A percentile compares a stretch with the other conserved stretches of the same genome.
Conservation (phyloP, 2,329 filamentous ascomycete species). For the Neonectria hederae region DNA sequence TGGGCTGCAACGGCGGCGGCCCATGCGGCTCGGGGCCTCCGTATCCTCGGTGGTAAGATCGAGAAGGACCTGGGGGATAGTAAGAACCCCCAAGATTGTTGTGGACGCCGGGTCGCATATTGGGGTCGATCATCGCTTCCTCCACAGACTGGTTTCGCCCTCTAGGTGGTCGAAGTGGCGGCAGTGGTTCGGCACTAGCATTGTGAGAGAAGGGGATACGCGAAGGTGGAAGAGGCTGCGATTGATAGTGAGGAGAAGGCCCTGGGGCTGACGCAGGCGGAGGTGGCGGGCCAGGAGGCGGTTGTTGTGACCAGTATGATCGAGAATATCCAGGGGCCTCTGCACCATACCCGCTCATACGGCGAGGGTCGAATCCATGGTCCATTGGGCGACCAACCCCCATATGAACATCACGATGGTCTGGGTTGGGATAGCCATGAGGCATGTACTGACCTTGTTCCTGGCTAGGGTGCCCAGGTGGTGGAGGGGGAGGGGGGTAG, state of each 20-base stretch:
- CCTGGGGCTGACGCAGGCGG: slow-evolving; percentile 36
- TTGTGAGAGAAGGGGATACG: slow-evolving; percentile 50
- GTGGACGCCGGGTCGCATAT: slow-evolving; percentile 43
- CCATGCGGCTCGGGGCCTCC: slow-evolving; percentile 43
- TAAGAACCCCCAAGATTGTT: slow-evolving; percentile 40
- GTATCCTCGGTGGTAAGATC: slow-evolving; percentile 47
- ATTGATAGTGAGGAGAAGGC: slow-evolving; percentile 40
- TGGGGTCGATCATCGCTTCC: slow-evolving; percentile 48
- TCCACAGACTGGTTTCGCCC: slow-evolving; percentile 47
- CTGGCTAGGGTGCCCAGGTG: slow-evolving; percentile 34
- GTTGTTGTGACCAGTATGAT: slow-evolving; percentile 49
- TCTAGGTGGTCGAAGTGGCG: slow-evolving; percentile 51
- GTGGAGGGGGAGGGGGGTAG: slow-evolving; percentile 40
- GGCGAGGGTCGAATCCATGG: slow-evolving; percentile 44
- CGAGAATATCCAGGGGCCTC: slow-evolving; percentile 46
- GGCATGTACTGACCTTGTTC: slow-evolving; percentile 44
- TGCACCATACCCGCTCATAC: slow-evolving; percentile 44
- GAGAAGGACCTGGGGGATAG: slow-evolving; percentile 44
- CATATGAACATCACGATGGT: slow-evolving; percentile 44
- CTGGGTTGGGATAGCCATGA: slow-evolving; percentile 43
- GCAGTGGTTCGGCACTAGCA: slow-evolving; percentile 49
- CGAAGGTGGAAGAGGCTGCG: slow-evolving; percentile 41
- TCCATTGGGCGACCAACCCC: slow-evolving; percentile 45
- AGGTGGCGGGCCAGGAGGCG: slow-evolving; percentile 41
- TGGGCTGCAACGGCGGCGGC: slow-evolving; percentile 40